A percentile compares a stretch with the other conserved stretches of the same genome.
Conservation (phyloP, 768 basidiomycete genomes). For the Tulasnella calospora region DNA sequence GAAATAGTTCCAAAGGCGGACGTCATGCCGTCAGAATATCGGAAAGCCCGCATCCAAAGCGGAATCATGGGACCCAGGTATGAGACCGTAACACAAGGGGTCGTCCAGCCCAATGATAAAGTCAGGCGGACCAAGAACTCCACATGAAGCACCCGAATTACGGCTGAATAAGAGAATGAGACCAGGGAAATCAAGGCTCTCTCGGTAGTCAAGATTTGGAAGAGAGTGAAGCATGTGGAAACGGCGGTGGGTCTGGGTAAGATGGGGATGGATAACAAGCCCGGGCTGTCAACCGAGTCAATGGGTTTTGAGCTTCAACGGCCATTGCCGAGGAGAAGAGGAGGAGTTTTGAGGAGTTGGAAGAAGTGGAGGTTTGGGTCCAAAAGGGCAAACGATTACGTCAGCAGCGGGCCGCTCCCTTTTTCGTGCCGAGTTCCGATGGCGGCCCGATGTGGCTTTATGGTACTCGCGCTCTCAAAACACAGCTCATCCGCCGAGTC, state of each 20-base stretch:
- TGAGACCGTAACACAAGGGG: neutral
- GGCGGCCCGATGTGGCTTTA: neutral
- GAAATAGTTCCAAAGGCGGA: neutral
- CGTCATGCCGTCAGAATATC: neutral
- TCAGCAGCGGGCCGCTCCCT: neutral
- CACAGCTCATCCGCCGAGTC: neutral
- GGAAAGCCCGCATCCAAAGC: neutral
- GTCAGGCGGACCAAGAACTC: neutral
- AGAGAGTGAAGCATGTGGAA: neutral
- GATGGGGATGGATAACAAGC: neutral
- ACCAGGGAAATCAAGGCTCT: neutral
- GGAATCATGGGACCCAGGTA: neutral
- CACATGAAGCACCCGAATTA: neutral
- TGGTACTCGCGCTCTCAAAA: neutral
- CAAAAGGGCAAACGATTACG: neutral
- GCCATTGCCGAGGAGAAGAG: neutral
- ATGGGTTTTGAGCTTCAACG: neutral
- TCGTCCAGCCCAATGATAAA: neutral
- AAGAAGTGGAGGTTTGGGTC: neutral
- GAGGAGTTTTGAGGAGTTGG: neutral
- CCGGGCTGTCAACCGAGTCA: neutral
- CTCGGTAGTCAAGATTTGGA: neutral
- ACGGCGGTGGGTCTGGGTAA: neutral
- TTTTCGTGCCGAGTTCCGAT: slow-evolving; percentile 7
- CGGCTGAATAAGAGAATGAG: neutral